phyloP scores from a whole-genome alignment of 768 basidiomycete species.

The Boletus pseudopeckii region DNA sequence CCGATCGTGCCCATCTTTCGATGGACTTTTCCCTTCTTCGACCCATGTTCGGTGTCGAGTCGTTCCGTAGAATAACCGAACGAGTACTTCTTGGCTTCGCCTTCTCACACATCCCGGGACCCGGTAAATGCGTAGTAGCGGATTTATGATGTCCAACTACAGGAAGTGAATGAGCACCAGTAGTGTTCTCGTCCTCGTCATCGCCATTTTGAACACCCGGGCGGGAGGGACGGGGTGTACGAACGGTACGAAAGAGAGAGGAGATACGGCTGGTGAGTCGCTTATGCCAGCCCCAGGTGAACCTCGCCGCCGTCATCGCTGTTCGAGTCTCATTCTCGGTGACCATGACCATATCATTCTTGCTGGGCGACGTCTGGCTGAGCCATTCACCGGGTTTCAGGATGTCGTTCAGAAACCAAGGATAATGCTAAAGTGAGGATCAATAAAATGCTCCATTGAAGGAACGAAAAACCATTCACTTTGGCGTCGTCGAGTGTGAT shows the following conservation, averaged over 20 bases:
- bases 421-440: slow-evolving; percentile 41
- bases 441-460: neutral
- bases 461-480: slow-evolving; percentile 39
- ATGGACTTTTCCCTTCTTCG: slow-evolving; percentile 31
- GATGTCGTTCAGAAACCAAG: slow-evolving; percentile 71
- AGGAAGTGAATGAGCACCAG: slow-evolving; percentile 34
- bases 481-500: slow-evolving; percentile 82
- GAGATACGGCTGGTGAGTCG: slow-evolving; percentile 44
- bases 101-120: slow-evolving; percentile 23
- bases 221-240: slow-evolving; percentile 23
- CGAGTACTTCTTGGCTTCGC: slow-evolving; percentile 23
- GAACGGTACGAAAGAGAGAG: slow-evolving; percentile 46
- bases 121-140: slow-evolving; percentile 11
- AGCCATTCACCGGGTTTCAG: slow-evolving; percentile 70
- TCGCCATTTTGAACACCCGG: slow-evolving; percentile 7
- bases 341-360: slow-evolving; percentile 51
- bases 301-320: slow-evolving; percentile 65
- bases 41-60: slow-evolving; percentile 19
- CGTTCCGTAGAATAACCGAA: slow-evolving; percentile 19
- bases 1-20: slow-evolving; percentile 32
- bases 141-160: slow-evolving; percentile 27
- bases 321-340: slow-evolving; percentile 74
- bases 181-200: slow-evolving; percentile 20
- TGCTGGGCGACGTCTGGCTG: slow-evolving; percentile 50
- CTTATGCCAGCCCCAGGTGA: slow-evolving; percentile 56